Percentiles rank a stretch among this genome's conserved stretches.
Evolutionary conservation across 2,329 filamentous ascomycete species (phyloP).

Genomic region (Pseudopyricularia cyperi): DNA sequence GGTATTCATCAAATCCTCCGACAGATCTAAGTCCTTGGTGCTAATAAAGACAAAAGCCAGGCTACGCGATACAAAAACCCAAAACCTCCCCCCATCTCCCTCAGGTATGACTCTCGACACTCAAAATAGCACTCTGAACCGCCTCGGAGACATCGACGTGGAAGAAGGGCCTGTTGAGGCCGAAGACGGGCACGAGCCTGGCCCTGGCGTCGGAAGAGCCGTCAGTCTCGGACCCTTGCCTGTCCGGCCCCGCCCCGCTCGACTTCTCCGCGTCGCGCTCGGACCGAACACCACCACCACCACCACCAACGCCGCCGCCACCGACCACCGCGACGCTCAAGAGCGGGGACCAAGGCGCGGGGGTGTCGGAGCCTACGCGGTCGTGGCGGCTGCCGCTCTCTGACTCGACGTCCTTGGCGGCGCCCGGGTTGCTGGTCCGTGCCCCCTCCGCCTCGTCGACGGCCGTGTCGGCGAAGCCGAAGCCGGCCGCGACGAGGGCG

Average conservation of each 20-base stretch:
- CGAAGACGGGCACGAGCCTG: constrained; percentile 17
- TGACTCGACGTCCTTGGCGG: background rate
- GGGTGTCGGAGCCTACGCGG: background rate
- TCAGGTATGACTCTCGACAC: background rate
- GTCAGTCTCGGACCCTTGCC: background rate
- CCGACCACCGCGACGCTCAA: constrained; percentile 1
- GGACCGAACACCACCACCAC: too few relatives aligned
- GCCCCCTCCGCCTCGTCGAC: background rate
- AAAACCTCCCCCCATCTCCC: background rate
- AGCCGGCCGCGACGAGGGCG: constrained; percentile 73
- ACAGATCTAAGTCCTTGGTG: too few relatives aligned
- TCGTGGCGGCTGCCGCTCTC: background rate
- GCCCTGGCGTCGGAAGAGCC: background rate
- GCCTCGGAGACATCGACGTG: constrained; percentile 31
- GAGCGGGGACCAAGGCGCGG: constrained; percentile 1
- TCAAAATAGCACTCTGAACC: constrained; percentile 19
- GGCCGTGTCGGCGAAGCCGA: constrained; percentile 36
- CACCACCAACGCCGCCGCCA: too few relatives aligned
- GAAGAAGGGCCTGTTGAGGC: constrained; percentile 32
- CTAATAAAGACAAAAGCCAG: too few relatives aligned
- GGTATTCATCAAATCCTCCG: too few relatives aligned
- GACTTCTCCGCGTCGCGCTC: constrained; percentile 1
- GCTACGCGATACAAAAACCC: too few relatives aligned
- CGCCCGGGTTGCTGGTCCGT: too few relatives aligned
- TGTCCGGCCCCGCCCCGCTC: background rate